These are phyloP conservation scores for Glaciozyma antarctica DNA, from an alignment of 768 basidiomycete genomes.

Conservation along the genomic window DNA sequence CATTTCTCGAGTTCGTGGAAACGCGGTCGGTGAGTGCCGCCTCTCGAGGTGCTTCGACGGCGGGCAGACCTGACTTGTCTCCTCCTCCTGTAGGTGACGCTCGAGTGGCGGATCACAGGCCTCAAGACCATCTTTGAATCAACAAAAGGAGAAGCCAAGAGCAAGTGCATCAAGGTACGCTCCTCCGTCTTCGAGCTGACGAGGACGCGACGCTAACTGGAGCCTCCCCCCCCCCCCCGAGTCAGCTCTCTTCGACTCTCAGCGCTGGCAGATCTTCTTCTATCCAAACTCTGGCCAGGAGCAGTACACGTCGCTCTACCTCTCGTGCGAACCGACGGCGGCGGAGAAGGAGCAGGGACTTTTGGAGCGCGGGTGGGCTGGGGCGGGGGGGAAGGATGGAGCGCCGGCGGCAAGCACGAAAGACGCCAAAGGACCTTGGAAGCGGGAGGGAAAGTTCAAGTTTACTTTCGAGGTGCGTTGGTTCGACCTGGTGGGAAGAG, in stretches of 20 bases:
- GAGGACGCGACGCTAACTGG: background rate
- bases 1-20: no score
- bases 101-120: constrained; percentile 41
- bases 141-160: constrained; percentile 40
- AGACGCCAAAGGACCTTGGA: constrained; percentile 22
- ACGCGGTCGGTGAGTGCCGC: no score
- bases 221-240: background rate
- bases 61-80: background rate
- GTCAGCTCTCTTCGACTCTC: constrained; percentile 34
- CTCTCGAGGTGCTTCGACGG: no score
- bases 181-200: background rate
- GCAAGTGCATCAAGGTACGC: constrained; percentile 37
- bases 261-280: constrained; percentile 43
- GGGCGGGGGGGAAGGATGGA: constrained; percentile 2
- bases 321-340: constrained; percentile 38
- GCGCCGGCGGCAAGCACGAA: background rate
- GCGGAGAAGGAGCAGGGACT: constrained; percentile 36
- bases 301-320: constrained; percentile 33
- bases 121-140: constrained; percentile 40
- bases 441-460: constrained; percentile 22
- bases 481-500: background rate
- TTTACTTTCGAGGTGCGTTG: constrained; percentile 30
- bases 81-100: constrained; percentile 31
- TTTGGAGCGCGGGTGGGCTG: background rate
- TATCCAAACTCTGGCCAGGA: constrained; percentile 36